phyloP scores from a whole-genome alignment of 306 rosid species.

The Dalbergia oliveri region DNA sequence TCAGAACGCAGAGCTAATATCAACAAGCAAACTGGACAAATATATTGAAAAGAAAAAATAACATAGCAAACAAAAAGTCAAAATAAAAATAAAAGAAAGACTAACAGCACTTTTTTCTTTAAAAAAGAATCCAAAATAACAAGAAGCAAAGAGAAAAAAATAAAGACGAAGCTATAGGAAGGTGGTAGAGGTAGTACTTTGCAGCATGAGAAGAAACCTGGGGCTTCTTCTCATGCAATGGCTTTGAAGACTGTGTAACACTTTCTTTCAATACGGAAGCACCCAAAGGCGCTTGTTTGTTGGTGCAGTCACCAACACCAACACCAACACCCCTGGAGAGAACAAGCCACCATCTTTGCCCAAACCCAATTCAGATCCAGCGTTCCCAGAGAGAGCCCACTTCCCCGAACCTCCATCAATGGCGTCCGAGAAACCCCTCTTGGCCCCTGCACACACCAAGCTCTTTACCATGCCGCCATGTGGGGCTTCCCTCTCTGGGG shows the following conservation, averaged over 20 bases:
- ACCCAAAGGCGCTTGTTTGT: conserved; percentile 54
- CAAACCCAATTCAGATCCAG: conserved; percentile 75
- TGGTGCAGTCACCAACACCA: conserved; percentile 48
- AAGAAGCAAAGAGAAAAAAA: conserved; percentile 16
- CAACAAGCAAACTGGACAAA: conserved; percentile 22
- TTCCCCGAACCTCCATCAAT: conserved; percentile 71
- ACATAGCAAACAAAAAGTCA: neutral
- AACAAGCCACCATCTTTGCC: conserved; percentile 67
- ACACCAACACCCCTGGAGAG: conserved; percentile 68
- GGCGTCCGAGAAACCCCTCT: conserved; percentile 92
- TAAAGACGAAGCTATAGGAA: conserved; percentile 17
- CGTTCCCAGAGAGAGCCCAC: conserved; percentile 73
- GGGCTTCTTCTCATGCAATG: conserved; percentile 75
- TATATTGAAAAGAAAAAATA: neutral
- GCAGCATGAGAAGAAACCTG: conserved; percentile 78
- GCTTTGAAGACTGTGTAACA: conserved; percentile 67
- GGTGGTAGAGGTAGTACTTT: conserved; percentile 56
- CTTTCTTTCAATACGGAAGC: conserved; percentile 60
- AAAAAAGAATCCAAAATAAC: neutral
- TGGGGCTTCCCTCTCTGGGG: conserved; percentile 69
- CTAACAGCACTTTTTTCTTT: neutral
- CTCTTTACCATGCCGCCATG: conserved; percentile 47
- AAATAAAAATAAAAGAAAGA: neutral
- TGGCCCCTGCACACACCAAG: conserved; percentile 70
- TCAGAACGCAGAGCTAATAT: neutral